Base-by-base conservation (phyloP, 495 filamentous ascomycete genomes). In the Tetracladium setigerum region DNA sequence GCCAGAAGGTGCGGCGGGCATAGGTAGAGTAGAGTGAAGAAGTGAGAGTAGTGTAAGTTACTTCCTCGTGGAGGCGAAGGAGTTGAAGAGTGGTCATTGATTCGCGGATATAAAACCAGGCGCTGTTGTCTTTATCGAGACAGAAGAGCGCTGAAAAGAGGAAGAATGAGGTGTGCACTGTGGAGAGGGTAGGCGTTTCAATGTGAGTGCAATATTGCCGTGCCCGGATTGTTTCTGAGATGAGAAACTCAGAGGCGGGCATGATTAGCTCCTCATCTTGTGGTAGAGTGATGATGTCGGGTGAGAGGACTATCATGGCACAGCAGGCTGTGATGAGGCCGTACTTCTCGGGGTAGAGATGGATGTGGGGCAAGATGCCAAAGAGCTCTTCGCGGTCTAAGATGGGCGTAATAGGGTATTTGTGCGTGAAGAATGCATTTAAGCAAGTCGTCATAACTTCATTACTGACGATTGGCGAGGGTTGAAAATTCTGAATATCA, bases 81-180 rank as follows among this genome's bases (percentile, higher is more conserved):
- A 49, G 16, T 44, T 52, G 54, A 13, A 52, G 41, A 13, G 49
- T 30, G 0, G 49, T 46, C 30, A 56, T 56, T 1, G 54, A 44
- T 52, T 69, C 48, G 40, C 49, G n/a, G 16, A 56, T 39, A 38
- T 56, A 56, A 19, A 44, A 53, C 49, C 54, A 52, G 9, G 54
- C 54, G 4, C 45, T 31, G 14, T 47, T 49, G 24, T 52, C 42
- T 34, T 38, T 47, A 2, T 46, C 49, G 12, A 52, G 18, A 41
- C 31, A 37, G 30, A 48, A 51, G 13, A 52, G 37, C 2, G 41
- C 44, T 1, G 49, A 49, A 17, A 53, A 56, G 11, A 63, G 63
- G 46, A 65, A 68, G 55, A 66, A 71, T 45, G 58, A 62, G 16
- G 66, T 68, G 14, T 52, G 49, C 2, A 47, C 49, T 14, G 43